Base-by-base conservation (phyloP, 108 stramenopile species). In the Fragilariopsis cylindrus region DNA sequence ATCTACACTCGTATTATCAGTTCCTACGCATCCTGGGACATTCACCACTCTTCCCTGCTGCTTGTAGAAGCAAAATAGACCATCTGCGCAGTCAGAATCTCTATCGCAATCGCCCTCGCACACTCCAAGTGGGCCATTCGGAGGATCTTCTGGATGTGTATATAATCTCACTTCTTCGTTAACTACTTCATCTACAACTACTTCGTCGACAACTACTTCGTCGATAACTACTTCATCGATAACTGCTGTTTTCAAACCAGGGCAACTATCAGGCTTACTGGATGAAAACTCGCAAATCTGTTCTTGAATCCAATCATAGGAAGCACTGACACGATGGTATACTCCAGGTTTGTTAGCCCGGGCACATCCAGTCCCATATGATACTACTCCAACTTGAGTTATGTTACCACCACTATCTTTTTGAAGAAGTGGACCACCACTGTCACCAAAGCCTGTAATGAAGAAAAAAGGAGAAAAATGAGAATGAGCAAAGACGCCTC, bases 91-190 rank as follows among this genome's bases (percentile, higher is more conserved):
- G 62, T 83, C 81, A 15, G 69, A 48, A 70, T 85, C 80, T 4
- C n/a, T 47, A 55, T 85, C 78, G 57, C 84, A 85, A 40, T 85
- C 80, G 42, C 84, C 84, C 48, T 81, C 75, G 53, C 84, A 84
- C 57, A 57, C 40, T 18, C 60, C 68, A 52, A 79, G 70, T 15
- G 30, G 67, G 0, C 39, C 48, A 11, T 41, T 41, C 5, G 67
- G 67, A 5, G 67, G 67, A 48, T 68, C 50, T 7, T 68, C 67
- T 8, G 48, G 48, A 7, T 52, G 49, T n/a, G 67, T 68, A 48
- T 50, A 68, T n/a, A 68, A 40, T 3, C 39, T 41, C 52, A 13
- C 52, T 53, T 53, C 52, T 11, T 11, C 15, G 52, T 1, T 53
- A 15, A 15, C 11, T 11, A 53, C 13, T 15, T 53, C 52, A 62